A percentile compares a stretch with the other conserved stretches of the same genome.
These are phyloP conservation scores for Backusella tarrabulga DNA, from an alignment of 192 early-diverging fungal genomes.

Conservation along the genomic window DNA sequence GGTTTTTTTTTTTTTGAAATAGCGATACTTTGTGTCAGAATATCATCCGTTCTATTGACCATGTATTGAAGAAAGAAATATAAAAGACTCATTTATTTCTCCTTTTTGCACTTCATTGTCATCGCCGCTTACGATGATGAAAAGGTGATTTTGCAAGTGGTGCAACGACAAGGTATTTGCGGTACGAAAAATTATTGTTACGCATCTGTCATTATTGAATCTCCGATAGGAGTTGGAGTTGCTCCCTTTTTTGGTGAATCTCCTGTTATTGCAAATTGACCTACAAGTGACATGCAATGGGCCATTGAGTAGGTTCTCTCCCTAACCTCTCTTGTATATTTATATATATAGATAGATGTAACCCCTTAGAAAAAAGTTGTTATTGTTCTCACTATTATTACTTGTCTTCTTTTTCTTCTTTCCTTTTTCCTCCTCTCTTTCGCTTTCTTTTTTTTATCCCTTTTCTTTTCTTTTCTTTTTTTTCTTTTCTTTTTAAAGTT, in stretches of 20 bases:
- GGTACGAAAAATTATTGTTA: neutral
- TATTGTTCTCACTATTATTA: neutral
- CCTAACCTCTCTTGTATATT: neutral
- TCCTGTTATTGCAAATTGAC: constrained; percentile 4
- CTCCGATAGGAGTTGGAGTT: neutral
- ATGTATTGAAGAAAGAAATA: neutral
- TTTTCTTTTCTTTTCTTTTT: neutral
- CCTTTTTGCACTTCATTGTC: neutral
- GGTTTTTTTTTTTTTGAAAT: neutral
- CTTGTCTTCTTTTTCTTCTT: neutral
- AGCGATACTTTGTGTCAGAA: constrained; percentile 6
- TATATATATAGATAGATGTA: constrained; percentile 7
- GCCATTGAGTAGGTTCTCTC: neutral
- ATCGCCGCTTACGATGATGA: neutral
- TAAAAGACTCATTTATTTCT: neutral
- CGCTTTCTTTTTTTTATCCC: neutral
- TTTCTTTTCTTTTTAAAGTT: neutral
- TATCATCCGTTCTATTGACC: neutral
- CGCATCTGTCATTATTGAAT: neutral
- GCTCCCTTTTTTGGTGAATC: neutral
- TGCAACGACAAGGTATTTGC: neutral
- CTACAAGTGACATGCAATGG: constrained; percentile 9
- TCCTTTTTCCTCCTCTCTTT: neutral
- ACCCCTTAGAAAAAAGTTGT: neutral
- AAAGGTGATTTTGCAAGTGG: neutral